These are phyloP conservation scores for Neospora caninum DNA, from an alignment of 169 alveolate species.

Conservation along the genomic window DNA sequence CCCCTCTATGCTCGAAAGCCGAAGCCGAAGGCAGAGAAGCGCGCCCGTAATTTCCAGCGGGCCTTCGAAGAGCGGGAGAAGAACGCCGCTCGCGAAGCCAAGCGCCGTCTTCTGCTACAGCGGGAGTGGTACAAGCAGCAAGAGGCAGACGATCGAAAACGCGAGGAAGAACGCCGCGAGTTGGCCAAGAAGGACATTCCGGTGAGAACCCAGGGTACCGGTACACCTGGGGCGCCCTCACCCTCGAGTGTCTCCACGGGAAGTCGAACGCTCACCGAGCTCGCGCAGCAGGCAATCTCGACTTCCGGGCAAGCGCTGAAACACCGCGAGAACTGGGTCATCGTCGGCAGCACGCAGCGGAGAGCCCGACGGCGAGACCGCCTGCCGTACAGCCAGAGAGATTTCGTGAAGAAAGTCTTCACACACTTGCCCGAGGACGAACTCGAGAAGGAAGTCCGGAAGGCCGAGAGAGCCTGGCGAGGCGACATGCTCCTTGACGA, in stretches of 20 bases:
- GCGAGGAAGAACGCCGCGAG: not conserved
- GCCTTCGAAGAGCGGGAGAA: slow-evolving; percentile 23
- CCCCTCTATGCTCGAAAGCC: not conserved
- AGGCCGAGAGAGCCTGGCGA: slow-evolving; percentile 23
- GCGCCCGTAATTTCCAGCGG: slow-evolving; percentile 37
- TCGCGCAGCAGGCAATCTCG: not conserved
- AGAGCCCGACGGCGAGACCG: not conserved
- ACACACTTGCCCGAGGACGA: not conserved
- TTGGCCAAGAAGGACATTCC: too few species aligned
- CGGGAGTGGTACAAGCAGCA: not conserved
- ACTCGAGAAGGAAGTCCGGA: not conserved
- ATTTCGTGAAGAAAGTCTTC: not conserved
- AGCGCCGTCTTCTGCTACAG: not conserved
- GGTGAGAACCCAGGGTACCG: not conserved
- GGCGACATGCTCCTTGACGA: slow-evolving; percentile 37
- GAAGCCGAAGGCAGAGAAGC: slow-evolving; percentile 28
- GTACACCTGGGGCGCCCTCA: not conserved
- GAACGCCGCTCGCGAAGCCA: not conserved
- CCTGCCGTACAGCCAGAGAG: not conserved
- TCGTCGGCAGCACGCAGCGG: slow-evolving; percentile 41
- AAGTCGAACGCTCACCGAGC: not conserved
- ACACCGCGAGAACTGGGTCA: slow-evolving; percentile 33
- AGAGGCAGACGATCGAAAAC: not conserved
- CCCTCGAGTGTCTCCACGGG: not conserved
- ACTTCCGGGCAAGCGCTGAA: not conserved